Conservation (phyloP, 2,329 filamentous ascomycete species). For the Paracoccidioides brasiliensis region DNA sequence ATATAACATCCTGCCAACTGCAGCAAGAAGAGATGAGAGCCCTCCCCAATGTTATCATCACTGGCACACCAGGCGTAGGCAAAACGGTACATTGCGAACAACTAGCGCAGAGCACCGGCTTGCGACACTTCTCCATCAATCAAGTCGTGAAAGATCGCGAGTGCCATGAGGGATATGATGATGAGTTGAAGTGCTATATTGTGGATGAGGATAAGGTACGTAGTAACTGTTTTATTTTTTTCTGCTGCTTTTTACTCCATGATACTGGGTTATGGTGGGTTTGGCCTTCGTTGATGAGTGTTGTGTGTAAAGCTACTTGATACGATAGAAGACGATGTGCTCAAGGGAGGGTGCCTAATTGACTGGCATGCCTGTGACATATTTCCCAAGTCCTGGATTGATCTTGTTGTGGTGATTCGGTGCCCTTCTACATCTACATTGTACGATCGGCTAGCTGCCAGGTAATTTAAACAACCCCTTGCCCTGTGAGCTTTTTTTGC, state of each 20-base stretch:
- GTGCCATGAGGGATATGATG: slow-evolving; percentile 79
- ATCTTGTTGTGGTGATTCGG: slow-evolving; percentile 82
- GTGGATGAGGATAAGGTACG: slow-evolving; percentile 90
- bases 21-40: slow-evolving; percentile 21
- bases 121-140: slow-evolving; percentile 80
- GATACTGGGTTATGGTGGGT: background rate
- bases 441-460: slow-evolving; percentile 67
- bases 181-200: slow-evolving; percentile 75
- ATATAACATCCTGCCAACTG: background rate
- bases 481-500: slow-evolving; percentile 1
- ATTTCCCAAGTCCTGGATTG: slow-evolving; percentile 86
- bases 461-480: slow-evolving; percentile 37
- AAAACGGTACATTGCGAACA: slow-evolving; percentile 87
- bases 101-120: slow-evolving; percentile 59
- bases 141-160: slow-evolving; percentile 77
- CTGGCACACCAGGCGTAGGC: slow-evolving; percentile 87
- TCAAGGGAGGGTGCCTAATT: slow-evolving; percentile 71
- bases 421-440: slow-evolving; percentile 61
- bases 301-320: slow-evolving; percentile 52
- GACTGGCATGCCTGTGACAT: slow-evolving; percentile 98
- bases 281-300: background rate
- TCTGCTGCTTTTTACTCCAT: background rate
- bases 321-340: slow-evolving; percentile 68
- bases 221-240: background rate
- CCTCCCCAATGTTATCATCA: slow-evolving; percentile 80